Percentiles rank a stretch among this genome's conserved stretches.
Evolutionary conservation across 108 stramenopile species (phyloP).

Genomic region (Skeletonema menzelii): DNA sequence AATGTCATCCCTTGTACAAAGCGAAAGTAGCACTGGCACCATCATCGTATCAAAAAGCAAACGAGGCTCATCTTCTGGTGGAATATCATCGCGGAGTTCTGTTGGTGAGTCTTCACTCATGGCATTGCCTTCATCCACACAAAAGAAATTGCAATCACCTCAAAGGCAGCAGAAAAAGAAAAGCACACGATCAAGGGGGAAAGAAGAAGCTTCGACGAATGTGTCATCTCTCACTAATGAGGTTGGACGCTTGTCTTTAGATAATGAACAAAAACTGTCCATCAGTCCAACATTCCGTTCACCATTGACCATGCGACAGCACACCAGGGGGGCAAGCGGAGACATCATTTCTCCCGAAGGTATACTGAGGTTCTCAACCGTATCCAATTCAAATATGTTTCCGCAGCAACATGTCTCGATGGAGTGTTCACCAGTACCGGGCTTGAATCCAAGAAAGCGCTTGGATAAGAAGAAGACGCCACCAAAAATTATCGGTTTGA

Average conservation of each 20-base stretch:
- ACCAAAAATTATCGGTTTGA: neutral
- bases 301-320: slow-evolving; percentile 32
- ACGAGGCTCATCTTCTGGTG: slow-evolving; percentile 1
- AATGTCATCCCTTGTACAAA: slow-evolving; percentile 9
- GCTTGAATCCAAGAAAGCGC: slow-evolving; percentile 13
- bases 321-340: neutral
- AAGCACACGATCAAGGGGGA: slow-evolving; percentile 1
- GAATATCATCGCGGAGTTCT: neutral
- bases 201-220: slow-evolving; percentile 14
- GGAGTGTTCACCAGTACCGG: neutral
- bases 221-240: slow-evolving; percentile 66
- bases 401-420: neutral
- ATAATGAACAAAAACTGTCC: slow-evolving; percentile 71
- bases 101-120: slow-evolving; percentile 25
- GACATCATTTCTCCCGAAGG: slow-evolving; percentile 5
- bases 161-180: neutral
- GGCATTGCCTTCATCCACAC: slow-evolving; percentile 21
- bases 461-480: slow-evolving; percentile 29
- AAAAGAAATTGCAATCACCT: slow-evolving; percentile 8
- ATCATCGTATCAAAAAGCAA: slow-evolving; percentile 7
- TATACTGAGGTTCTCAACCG: slow-evolving; percentile 8
- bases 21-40: neutral
- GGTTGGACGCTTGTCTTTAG: slow-evolving; percentile 94
- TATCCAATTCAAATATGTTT: slow-evolving; percentile 16
- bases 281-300: slow-evolving; percentile 88